Conservation (phyloP, 192 early-diverging fungal genomes). For the Rhizophagus sp. region DNA sequence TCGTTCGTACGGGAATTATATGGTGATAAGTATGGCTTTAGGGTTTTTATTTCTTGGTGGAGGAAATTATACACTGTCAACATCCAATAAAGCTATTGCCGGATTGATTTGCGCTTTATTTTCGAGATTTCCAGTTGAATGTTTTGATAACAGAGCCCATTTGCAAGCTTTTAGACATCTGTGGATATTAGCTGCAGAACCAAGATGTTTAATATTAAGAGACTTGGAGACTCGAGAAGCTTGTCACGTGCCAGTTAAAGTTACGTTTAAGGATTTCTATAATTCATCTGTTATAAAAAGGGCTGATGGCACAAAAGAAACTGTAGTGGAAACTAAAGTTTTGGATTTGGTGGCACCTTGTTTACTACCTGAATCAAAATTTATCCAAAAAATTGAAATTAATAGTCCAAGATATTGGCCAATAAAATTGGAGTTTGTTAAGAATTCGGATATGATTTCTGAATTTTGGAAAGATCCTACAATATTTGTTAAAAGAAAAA, state of each 20-base stretch:
- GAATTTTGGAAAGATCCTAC: slow-evolving; percentile 39
- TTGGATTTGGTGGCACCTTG: slow-evolving; percentile 55
- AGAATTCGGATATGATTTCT: slow-evolving; percentile 35
- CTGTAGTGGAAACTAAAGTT: slow-evolving; percentile 2
- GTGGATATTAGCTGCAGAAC: slow-evolving; percentile 77
- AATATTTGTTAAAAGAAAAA: slow-evolving; percentile 48
- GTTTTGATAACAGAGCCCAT: slow-evolving; percentile 63
- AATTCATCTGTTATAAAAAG: slow-evolving; percentile 9
- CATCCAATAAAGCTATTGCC: slow-evolving; percentile 64
- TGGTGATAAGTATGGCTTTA: slow-evolving; percentile 73
- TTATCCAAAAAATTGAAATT: slow-evolving; percentile 54
- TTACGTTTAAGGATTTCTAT: slow-evolving; percentile 42
- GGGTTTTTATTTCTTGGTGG: slow-evolving; percentile 77
- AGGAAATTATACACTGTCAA: slow-evolving; percentile 68
- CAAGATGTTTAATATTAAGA: slow-evolving; percentile 66
- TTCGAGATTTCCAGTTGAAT: slow-evolving; percentile 59
- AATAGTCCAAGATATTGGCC: slow-evolving; percentile 60
- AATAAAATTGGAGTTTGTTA: slow-evolving; percentile 42
- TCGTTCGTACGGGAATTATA: slow-evolving; percentile 64
- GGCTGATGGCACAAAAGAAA: slow-evolving; percentile 4
- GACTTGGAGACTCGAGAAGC: slow-evolving; percentile 58
- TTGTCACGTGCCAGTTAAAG: slow-evolving; percentile 56
- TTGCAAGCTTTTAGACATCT: slow-evolving; percentile 79
- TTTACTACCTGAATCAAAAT: slow-evolving; percentile 55
- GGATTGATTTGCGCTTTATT: slow-evolving; percentile 68